Base-by-base conservation (phyloP, 1,139 yeast genomes). In the Nakaseomyces kungkrabaensis region DNA sequence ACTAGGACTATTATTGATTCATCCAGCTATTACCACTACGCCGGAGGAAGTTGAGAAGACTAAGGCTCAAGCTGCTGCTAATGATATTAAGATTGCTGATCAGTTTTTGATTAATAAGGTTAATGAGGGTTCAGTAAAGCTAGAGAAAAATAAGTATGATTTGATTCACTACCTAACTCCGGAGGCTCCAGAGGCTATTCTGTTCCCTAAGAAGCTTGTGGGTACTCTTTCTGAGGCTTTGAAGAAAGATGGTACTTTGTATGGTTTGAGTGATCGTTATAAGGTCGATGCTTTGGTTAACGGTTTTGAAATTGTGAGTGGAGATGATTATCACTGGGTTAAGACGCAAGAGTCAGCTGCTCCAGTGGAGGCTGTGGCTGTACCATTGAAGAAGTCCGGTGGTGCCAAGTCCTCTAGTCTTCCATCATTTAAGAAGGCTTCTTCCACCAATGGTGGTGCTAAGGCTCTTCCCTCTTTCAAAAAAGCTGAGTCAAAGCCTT, bases 1-100 rank as follows among this genome's bases (percentile, higher is more conserved):
- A 62, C 63, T 62, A 41, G 69, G 73, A 32, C 67, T 83, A 49
- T 69, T 85, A 43, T 71, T 85, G 49, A 73, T 85, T 48, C 90
- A 85, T 59, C 92, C 94, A 10, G 81, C 86, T 5, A 76, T 81
- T 49, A 89, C 85, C 5, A 78, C 86, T 0, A 76, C 79, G 43
- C 82, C 81, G 36, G 71, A 67, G 25, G 53, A 66, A 40, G 79
- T 82, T 26, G 75, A 70, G 45, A 49, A 58, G 2, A 64, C 70
- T 45, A 76, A 78, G 57, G 59, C 63, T 34, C 47, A 50, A 41
- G 62, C 67, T 40, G 61, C 62, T 26, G 49, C 56, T 11, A 55
- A 59, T 10, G 58, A 57, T 32, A 53, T 59, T 13, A 50, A 47
- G 29, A 50, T 59, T 24, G 50, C 48, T 29, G 64, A 63, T 45